phyloP scores from a whole-genome alignment of 495 filamentous ascomycete genomes.

The Cetradonia linearis region DNA sequence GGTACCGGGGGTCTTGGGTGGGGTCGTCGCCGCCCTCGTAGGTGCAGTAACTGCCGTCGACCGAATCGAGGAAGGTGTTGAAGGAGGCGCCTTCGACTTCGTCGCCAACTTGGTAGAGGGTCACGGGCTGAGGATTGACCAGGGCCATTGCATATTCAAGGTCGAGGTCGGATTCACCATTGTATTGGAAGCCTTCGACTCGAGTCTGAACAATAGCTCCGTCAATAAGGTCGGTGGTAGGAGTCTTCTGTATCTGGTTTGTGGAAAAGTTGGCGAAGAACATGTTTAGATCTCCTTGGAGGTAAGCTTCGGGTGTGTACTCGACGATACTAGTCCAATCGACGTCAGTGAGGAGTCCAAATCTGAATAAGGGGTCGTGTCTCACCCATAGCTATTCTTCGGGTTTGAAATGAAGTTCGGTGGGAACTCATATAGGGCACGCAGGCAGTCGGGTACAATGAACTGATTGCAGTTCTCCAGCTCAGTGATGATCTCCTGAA shows the following conservation, averaged over 20 bases:
- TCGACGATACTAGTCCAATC: slow-evolving; percentile 32
- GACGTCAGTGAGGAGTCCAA: background rate
- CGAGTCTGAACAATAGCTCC: slow-evolving; percentile 33
- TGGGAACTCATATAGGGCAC: slow-evolving; percentile 44
- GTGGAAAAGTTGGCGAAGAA: slow-evolving; percentile 47
- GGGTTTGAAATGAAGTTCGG: slow-evolving; percentile 29
- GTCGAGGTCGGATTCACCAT: slow-evolving; percentile 43
- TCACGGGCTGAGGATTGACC: slow-evolving; percentile 49
- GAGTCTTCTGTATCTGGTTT: slow-evolving; percentile 36
- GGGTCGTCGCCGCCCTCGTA: slow-evolving; percentile 38
- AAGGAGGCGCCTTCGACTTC: slow-evolving; percentile 39
- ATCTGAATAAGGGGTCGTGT: background rate
- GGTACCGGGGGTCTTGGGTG: slow-evolving; percentile 42
- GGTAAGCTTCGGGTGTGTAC: slow-evolving; percentile 32
- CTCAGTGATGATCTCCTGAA: slow-evolving; percentile 23
- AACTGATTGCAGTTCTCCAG: slow-evolving; percentile 33
- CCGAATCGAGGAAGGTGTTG: slow-evolving; percentile 48
- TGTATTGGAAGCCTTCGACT: slow-evolving; percentile 22
- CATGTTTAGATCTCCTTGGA: slow-evolving; percentile 47
- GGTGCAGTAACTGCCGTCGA: slow-evolving; percentile 51
- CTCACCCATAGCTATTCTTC: slow-evolving; percentile 40
- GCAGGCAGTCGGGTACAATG: slow-evolving; percentile 46
- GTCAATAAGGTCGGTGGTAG: slow-evolving; percentile 36
- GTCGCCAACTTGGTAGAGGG: slow-evolving; percentile 52
- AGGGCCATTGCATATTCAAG: slow-evolving; percentile 42